A percentile compares a stretch with the other conserved stretches of the same genome.
phyloP scores from a whole-genome alignment of 768 basidiomycete species.

The Podaxis sp. region DNA sequence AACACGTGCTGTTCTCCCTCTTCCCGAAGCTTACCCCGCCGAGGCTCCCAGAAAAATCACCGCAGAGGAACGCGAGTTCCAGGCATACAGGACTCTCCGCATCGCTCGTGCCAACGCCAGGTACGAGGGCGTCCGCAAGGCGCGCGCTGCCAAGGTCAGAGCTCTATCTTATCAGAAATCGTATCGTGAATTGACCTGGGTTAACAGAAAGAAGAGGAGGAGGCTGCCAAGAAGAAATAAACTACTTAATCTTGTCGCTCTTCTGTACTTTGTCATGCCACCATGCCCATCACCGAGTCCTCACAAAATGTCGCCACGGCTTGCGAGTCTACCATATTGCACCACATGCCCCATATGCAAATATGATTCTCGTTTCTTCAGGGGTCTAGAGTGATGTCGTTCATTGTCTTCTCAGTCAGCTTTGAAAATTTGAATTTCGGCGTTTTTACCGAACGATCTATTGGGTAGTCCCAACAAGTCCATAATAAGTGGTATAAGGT shows the following conservation, averaged over 20 bases:
- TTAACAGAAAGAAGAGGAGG: constrained; percentile 83
- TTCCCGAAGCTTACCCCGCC: constrained; percentile 64
- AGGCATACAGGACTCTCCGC: constrained; percentile 90
- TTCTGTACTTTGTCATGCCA: constrained; percentile 19
- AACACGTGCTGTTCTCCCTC: constrained; percentile 62
- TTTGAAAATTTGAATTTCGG: background rate
- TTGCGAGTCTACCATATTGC: constrained; percentile 27
- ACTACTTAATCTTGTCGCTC: constrained; percentile 27
- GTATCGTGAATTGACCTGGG: constrained; percentile 1
- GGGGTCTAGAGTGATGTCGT: constrained; percentile 14
- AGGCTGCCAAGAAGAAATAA: constrained; percentile 90
- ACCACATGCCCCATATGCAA: constrained; percentile 36
- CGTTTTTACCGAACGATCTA: background rate
- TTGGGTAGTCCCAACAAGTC: background rate
- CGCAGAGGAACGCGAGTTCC: constrained; percentile 81
- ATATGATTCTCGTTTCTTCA: constrained; percentile 23
- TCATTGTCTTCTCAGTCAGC: background rate
- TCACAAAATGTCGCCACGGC: constrained; percentile 36
- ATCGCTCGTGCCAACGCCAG: constrained; percentile 76
- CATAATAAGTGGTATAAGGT: constrained; percentile 2
- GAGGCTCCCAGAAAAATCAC: constrained; percentile 95
- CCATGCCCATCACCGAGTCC: constrained; percentile 25
- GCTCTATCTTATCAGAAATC: background rate
- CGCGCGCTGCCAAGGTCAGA: constrained; percentile 80
- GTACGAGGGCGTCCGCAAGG: constrained; percentile 86